These are phyloP conservation scores for Soucietia sequanensis DNA, from an alignment of 805 yeast genomes.

Conservation along the genomic window DNA sequence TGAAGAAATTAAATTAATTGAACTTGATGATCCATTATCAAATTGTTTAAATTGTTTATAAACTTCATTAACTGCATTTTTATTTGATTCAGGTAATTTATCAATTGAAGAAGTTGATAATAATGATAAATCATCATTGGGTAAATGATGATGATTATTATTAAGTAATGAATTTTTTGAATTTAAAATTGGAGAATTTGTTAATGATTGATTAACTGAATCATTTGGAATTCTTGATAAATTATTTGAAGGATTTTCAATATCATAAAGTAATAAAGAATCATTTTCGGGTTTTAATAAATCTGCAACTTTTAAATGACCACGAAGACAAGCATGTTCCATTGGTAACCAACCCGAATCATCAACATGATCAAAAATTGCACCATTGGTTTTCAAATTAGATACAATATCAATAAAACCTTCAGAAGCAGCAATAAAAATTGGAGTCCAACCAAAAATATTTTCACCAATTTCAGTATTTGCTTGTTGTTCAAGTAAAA, in stretches of 20 bases:
- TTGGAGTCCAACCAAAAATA: conserved; percentile 92
- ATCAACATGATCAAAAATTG: conserved; percentile 59
- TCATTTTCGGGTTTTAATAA: conserved; percentile 51
- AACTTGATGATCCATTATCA: conserved; percentile 17
- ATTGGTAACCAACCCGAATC: conserved; percentile 96
- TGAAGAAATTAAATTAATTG: conserved; percentile 6
- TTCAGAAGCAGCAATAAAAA: conserved; percentile 86
- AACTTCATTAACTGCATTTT: conserved; percentile 32
- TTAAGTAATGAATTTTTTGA: conserved; percentile 1
- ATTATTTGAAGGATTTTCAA: conserved; percentile 34
- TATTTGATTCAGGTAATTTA: conserved; percentile 33
- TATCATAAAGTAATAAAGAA: conserved; percentile 34
- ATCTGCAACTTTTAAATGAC: conserved; percentile 72
- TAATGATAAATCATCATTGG: conserved; percentile 9
- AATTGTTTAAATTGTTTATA: conserved; percentile 37
- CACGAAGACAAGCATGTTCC: conserved; percentile 92
- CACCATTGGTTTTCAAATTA: conserved; percentile 51
- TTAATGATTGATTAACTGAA: neutral
- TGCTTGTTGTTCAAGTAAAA: conserved; percentile 59
- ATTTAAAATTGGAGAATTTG: conserved; percentile 9
- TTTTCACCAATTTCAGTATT: conserved; percentile 72
- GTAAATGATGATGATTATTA: conserved; percentile 6
- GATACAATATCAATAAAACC: conserved; percentile 63
- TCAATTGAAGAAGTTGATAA: conserved; percentile 33
- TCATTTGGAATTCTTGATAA: conserved; percentile 17